These are phyloP conservation scores for Oryza longistaminata DNA, from an alignment of 176 grass and related monocot genomes.

Conservation along the genomic window DNA sequence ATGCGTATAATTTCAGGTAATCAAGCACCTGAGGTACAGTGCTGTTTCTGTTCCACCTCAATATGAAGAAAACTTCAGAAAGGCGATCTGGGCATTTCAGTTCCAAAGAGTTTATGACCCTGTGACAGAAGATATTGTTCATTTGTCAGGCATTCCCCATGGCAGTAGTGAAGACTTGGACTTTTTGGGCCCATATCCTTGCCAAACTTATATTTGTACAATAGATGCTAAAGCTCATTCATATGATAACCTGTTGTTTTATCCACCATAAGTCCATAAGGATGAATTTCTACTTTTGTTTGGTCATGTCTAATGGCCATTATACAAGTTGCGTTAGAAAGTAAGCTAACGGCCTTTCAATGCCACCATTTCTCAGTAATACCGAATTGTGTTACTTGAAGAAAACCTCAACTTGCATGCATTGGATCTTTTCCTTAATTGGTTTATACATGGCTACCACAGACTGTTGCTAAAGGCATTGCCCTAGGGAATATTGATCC, in stretches of 20 bases:
- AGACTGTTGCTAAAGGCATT: constrained; percentile 82
- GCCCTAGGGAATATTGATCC: constrained; percentile 86
- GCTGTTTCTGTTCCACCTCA: constrained; percentile 67
- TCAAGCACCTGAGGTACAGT: constrained; percentile 82
- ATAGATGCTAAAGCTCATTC: constrained; percentile 13
- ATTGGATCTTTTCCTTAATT: constrained; percentile 68
- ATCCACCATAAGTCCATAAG: neutral
- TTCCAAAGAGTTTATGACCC: constrained; percentile 98
- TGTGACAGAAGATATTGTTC: constrained; percentile 72
- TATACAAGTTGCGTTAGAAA: constrained; percentile 13
- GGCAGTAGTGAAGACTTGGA: constrained; percentile 71
- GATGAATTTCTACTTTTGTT: constrained; percentile 1
- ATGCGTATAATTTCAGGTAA: constrained; percentile 66
- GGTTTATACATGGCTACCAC: constrained; percentile 72
- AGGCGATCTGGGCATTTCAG: constrained; percentile 87
- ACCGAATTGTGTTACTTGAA: constrained; percentile 10
- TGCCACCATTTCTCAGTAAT: constrained; percentile 27
- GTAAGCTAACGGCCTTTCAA: constrained; percentile 1
- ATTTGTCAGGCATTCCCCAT: constrained; percentile 60
- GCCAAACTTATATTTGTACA: constrained; percentile 15
- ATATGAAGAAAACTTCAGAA: constrained; percentile 88
- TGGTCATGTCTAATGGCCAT: neutral
- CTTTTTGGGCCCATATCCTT: constrained; percentile 99
- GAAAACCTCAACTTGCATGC: constrained; percentile 7
- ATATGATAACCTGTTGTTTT: neutral